These are phyloP conservation scores for Penicillium sumatraense DNA, from an alignment of 2,329 filamentous ascomycete genomes.

Conservation along the genomic window DNA sequence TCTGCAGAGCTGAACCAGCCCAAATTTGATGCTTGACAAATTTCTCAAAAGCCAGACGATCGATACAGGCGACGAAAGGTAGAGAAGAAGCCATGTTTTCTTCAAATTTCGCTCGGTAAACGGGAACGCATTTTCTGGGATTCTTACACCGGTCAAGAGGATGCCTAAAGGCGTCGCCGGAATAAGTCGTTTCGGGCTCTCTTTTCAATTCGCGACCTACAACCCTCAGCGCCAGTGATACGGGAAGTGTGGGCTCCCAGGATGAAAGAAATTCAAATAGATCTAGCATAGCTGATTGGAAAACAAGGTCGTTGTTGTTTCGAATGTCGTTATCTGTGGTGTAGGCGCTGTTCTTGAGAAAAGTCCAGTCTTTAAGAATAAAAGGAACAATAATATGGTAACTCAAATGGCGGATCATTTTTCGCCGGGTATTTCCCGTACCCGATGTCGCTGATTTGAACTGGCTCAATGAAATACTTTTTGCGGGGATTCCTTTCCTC, in stretches of 20 bases:
- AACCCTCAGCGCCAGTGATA: constrained; percentile 7
- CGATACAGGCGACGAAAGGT: constrained; percentile 6
- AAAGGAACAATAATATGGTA: constrained; percentile 15
- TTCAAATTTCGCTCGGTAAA: constrained; percentile 19
- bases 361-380: constrained; percentile 12
- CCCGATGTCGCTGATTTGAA: constrained; percentile 14
- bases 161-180: not conserved
- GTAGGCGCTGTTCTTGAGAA: constrained; percentile 7
- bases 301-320: constrained; percentile 17
- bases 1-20: constrained; percentile 2
- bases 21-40: constrained; percentile 1
- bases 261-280: constrained; percentile 11
- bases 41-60: constrained; percentile 6
- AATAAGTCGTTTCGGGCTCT: constrained; percentile 12
- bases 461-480: constrained; percentile 8
- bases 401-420: constrained; percentile 9
- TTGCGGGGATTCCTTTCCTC: not conserved
- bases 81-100: constrained; percentile 7
- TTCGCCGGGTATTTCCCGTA: not conserved
- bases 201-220: constrained; percentile 2
- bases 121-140: not conserved
- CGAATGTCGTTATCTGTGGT: constrained; percentile 10
- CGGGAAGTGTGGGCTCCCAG: constrained; percentile 8
- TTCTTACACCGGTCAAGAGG: not conserved
- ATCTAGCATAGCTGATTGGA: not conserved